These are phyloP conservation scores for Suhomyces anneliseae DNA, from an alignment of 1,139 yeast species.

Conservation along the genomic window DNA sequence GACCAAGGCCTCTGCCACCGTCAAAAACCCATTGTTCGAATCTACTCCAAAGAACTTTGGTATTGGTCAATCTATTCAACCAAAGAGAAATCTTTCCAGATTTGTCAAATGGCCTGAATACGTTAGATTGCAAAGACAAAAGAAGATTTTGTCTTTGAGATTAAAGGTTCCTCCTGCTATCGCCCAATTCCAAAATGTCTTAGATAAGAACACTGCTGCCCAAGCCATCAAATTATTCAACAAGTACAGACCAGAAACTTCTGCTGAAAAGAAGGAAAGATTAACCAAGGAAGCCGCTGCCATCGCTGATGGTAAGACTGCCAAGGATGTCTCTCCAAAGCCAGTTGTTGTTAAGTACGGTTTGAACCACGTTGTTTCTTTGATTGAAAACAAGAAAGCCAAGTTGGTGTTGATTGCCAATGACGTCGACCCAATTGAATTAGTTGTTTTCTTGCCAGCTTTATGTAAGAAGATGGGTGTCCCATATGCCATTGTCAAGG, in stretches of 20 bases:
- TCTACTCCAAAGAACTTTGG: conserved; percentile 93
- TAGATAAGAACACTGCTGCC: conserved; percentile 98
- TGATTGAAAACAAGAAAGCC: conserved; percentile 97
- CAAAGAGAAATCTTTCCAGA: conserved; percentile 93
- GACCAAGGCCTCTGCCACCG: conserved; percentile 21
- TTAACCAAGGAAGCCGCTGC: conserved; percentile 98
- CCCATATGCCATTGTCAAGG: conserved; percentile 97
- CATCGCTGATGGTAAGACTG: conserved; percentile 94
- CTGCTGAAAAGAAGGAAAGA: conserved; percentile 98
- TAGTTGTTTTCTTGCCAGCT: conserved; percentile 96
- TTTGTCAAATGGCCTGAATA: conserved; percentile 99
- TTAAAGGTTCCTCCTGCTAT: conserved; percentile 98
- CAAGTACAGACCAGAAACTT: conserved; percentile 98
- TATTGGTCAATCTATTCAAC: conserved; percentile 93
- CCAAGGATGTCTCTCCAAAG: conserved; percentile 93
- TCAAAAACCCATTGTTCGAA: conserved; percentile 66
- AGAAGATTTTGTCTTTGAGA: conserved; percentile 91
- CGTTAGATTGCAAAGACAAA: conserved; percentile 96
- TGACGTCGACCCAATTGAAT: conserved; percentile 98
- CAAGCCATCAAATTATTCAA: conserved; percentile 94
- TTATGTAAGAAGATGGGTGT: conserved; percentile 99
- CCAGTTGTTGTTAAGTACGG: conserved; percentile 96
- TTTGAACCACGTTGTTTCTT: conserved; percentile 96
- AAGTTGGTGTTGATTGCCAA: conserved; percentile 94
- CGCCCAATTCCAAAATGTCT: conserved; percentile 90